Conservation (phyloP, 2,329 filamentous ascomycete species). For the Xylariomycetidae sp. region DNA sequence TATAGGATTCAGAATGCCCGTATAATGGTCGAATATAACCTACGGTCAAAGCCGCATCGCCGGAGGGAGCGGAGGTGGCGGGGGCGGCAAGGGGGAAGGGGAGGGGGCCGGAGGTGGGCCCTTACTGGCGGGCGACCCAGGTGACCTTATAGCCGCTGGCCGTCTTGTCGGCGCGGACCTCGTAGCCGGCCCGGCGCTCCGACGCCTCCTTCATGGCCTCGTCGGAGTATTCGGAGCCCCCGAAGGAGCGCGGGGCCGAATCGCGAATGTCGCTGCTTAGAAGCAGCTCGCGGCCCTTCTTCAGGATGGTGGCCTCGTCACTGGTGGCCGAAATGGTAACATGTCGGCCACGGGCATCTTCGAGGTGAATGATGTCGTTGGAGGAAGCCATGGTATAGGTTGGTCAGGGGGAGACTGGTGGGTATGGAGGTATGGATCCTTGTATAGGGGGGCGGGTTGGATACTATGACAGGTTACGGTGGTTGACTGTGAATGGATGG, state of each 20-base stretch:
- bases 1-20: no score
- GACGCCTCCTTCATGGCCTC: background rate
- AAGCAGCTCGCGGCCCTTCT: background rate
- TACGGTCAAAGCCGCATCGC: no score
- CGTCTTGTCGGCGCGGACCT: no score
- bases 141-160: no score
- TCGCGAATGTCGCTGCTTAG: background rate
- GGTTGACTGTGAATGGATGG: no score
- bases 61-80: no score
- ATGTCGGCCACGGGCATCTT: background rate
- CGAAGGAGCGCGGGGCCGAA: background rate
- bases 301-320: background rate
- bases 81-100: no score
- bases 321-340: background rate
- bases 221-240: background rate
- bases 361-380: background rate
- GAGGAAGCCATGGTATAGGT: background rate
- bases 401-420: background rate
- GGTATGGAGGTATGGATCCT: background rate
- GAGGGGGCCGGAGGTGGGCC: no score
- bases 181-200: background rate
- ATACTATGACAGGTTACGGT: no score
- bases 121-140: no score
- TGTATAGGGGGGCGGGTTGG: no score
- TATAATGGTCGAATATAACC: no score